A percentile compares a stretch with the other conserved stretches of the same genome.
phyloP scores from a whole-genome alignment of 169 alveolate species.

The Plasmodium gonderi region DNA sequence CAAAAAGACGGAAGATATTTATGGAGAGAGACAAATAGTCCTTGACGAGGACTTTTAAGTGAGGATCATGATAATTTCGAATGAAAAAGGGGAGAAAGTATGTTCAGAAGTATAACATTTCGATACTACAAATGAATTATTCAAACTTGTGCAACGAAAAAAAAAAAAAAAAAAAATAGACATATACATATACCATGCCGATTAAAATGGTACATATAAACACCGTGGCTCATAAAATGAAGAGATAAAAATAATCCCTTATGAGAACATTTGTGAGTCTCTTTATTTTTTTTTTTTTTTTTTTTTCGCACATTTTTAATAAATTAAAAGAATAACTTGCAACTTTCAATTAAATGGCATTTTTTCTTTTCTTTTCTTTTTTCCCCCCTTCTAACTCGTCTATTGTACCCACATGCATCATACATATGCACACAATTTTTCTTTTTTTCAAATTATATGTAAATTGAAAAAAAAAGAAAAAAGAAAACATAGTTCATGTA shows the following conservation, averaged over 20 bases:
- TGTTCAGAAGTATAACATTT: neutral
- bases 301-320: neutral
- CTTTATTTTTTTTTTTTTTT: neutral
- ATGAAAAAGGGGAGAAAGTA: neutral
- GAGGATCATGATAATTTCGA: neutral
- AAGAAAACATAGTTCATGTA: neutral
- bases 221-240: neutral
- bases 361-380: neutral
- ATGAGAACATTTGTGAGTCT: neutral
- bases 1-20: constrained; percentile 43
- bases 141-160: too few species aligned
- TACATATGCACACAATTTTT: neutral
- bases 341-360: neutral
- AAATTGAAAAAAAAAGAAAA: neutral
- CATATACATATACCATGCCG: neutral
- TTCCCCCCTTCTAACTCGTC: too few species aligned
- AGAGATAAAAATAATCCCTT: neutral
- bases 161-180: too few species aligned
- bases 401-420: neutral
- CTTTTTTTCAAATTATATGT: neutral
- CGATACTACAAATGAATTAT: too few species aligned
- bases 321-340: neutral
- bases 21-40: constrained; percentile 68
- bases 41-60: constrained; percentile 73
- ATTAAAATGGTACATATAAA: neutral